Percentiles rank a stretch among this genome's conserved stretches.
These are phyloP conservation scores for Colletotrichum tanaceti DNA, from an alignment of 2,329 filamentous ascomycete species.

Conservation along the genomic window DNA sequence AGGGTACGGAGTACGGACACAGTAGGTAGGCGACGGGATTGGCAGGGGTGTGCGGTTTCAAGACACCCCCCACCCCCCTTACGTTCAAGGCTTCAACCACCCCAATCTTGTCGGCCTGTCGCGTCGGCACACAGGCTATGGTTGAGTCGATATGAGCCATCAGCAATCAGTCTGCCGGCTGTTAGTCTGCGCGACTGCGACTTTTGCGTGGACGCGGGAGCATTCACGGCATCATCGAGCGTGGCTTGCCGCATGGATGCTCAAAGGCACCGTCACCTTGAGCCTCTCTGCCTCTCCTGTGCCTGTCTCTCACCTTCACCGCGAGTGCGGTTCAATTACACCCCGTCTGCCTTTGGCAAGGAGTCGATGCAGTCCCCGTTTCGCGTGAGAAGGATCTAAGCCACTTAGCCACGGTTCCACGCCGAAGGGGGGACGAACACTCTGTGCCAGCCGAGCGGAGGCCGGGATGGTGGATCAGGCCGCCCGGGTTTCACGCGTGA, in stretches of 20 bases:
- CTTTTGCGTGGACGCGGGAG: conserved; percentile 19
- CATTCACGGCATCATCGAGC: conserved; percentile 35
- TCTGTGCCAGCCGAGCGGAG: conserved; percentile 7
- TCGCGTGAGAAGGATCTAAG: conserved; percentile 33
- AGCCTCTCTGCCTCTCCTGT: not conserved
- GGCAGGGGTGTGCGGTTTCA: conserved; percentile 1
- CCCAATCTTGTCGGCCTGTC: conserved; percentile 9
- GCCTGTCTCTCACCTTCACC: conserved; percentile 25
- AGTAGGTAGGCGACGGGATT: conserved; percentile 2
- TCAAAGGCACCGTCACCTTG: conserved; percentile 14
- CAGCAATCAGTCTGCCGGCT: not conserved
- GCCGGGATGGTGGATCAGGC: conserved; percentile 30
- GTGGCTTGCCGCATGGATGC: conserved; percentile 36
- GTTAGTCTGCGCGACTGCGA: conserved; percentile 12
- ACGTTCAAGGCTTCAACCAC: not conserved
- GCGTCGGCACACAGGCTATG: conserved; percentile 10
- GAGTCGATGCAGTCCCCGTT: conserved; percentile 9
- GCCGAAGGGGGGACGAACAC: conserved; percentile 1
- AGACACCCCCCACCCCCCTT: conserved; percentile 11
- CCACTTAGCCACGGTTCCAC: conserved; percentile 18
- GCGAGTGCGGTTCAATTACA: conserved; percentile 19
- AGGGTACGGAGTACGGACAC: too few species aligned
- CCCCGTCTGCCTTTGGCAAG: conserved; percentile 11
- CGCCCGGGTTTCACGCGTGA: conserved; percentile 34
- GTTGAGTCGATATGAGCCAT: conserved; percentile 22